Evolutionary conservation across 176 grass and related monocot species (phyloP).

Genomic region (Oropetium thomaeum): DNA sequence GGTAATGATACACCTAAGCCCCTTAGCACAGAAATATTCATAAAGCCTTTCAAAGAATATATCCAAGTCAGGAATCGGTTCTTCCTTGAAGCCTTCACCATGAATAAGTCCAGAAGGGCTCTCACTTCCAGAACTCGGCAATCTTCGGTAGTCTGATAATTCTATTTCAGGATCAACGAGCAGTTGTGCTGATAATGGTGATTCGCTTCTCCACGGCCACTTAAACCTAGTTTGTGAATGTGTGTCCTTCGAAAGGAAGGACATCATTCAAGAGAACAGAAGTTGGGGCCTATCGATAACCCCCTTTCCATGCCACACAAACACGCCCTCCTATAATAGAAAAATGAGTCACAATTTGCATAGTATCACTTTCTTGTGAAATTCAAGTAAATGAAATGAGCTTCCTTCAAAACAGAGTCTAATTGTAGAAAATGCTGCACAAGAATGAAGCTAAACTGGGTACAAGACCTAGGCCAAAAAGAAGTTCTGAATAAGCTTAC

Average conservation of each 20-base stretch:
- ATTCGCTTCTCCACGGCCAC: slow-evolving; percentile 64
- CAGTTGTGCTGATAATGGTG: slow-evolving; percentile 53
- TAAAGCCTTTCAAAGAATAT: slow-evolving; percentile 93
- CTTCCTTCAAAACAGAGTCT: not conserved
- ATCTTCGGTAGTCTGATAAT: slow-evolving; percentile 66
- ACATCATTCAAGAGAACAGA: slow-evolving; percentile 50
- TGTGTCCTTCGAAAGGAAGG: slow-evolving; percentile 48
- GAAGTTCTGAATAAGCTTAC: not conserved
- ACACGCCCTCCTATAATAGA: slow-evolving; percentile 16
- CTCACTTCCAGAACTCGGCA: slow-evolving; percentile 59
- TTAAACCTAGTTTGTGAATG: slow-evolving; percentile 41
- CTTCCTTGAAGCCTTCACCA: slow-evolving; percentile 54
- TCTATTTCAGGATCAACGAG: slow-evolving; percentile 79
- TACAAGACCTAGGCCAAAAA: not conserved
- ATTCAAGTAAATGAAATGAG: not conserved
- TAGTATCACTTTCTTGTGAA: not conserved
- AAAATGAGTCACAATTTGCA: slow-evolving; percentile 9
- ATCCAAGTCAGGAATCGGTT: slow-evolving; percentile 80
- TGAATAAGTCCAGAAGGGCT: slow-evolving; percentile 80
- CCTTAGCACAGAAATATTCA: slow-evolving; percentile 87
- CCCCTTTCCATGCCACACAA: slow-evolving; percentile 49
- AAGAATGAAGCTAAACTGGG: not conserved
- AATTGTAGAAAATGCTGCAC: not conserved
- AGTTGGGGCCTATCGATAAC: slow-evolving; percentile 19
- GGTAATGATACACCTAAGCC: slow-evolving; percentile 78